Base-by-base conservation (phyloP, 1,284 basidiomycete genomes). In the Anthracocystis setariae region DNA sequence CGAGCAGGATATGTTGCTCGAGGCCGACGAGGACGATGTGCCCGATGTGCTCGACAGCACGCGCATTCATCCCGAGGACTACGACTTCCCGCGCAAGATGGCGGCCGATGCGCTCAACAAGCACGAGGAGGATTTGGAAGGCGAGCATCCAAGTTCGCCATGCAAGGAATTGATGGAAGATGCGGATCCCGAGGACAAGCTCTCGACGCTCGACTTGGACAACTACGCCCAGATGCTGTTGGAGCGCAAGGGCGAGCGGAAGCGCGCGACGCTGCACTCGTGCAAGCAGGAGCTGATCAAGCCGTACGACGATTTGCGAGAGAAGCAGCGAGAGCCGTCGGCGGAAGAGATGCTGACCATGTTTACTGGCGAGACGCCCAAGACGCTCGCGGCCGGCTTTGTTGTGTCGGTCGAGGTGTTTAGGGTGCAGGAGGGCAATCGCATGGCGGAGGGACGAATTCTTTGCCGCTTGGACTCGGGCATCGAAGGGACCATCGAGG, bases 71-170 rank as follows among this genome's bases (percentile, higher is more conserved):
- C 93, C 93, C 0, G 94, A 97, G 83, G 95, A 98, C 84, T 99
- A 98, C 83, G 93, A 97, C 78, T 88, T 98, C 54, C 95, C 96
- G 1, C 90, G 93, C 44, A 98, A 98, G 86, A 98, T 99, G 93
- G 95, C 96, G 33, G 92, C 93, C 12, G 95, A 98, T 83, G 93
- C 95, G 8, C 88, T 98, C 23, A 95, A 97, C 79, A 88, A 93
- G 32, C 78, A 80, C 64, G 80, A 79, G 47, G 81, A 82, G 64
- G 81, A 82, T 56, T 64, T 80, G 29, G 79, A 80, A 35, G 74
- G 73, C 39, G 74, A 79, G 58, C 79, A 82, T 35, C 60, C 74
- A 8, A 79, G 77, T 52, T 29, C 75, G 48, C 73, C 76, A 9
- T 81, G 79, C 54, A 57, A 57, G 39, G 86, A 91, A 53, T 90